Evolutionary conservation across 768 basidiomycete species (phyloP).

Genomic region (Suillus plorans): DNA sequence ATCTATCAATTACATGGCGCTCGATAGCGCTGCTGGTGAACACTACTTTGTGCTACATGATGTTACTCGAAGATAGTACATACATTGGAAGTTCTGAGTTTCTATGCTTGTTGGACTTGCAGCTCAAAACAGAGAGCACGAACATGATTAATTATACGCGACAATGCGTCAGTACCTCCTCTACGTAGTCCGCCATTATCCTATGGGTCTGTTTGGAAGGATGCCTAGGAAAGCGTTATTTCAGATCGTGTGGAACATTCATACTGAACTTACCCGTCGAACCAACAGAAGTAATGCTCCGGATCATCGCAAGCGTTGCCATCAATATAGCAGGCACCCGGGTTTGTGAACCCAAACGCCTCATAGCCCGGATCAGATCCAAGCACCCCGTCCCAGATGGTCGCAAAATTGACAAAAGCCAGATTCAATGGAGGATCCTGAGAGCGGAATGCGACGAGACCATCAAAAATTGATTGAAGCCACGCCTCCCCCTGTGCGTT

Average conservation of each 20-base stretch:
- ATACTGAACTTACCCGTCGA: conserved; percentile 39
- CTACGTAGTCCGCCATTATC: conserved; percentile 55
- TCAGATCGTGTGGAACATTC: neutral
- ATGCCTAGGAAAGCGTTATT: conserved; percentile 32
- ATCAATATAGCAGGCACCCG: conserved; percentile 33
- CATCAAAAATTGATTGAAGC: conserved; percentile 46
- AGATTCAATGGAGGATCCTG: conserved; percentile 34
- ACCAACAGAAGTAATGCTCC: conserved; percentile 55
- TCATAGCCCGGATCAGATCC: conserved; percentile 40
- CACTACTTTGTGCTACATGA: neutral
- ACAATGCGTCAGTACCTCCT: conserved; percentile 39
- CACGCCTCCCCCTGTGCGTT: conserved; percentile 44
- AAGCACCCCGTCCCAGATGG: conserved; percentile 51
- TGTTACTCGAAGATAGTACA: neutral
- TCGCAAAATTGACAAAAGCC: conserved; percentile 47
- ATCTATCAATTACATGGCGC: neutral
- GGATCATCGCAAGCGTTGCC: conserved; percentile 40
- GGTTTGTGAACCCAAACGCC: conserved; percentile 50
- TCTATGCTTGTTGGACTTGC: neutral
- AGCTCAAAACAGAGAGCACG: neutral
- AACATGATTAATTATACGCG: neutral
- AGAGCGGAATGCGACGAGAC: conserved; percentile 36
- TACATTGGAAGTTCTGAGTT: neutral
- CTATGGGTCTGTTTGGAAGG: conserved; percentile 49
- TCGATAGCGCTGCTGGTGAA: neutral